Conservation (phyloP, 371 early-diverging fungal species). For the Mortierella polycephala region DNA sequence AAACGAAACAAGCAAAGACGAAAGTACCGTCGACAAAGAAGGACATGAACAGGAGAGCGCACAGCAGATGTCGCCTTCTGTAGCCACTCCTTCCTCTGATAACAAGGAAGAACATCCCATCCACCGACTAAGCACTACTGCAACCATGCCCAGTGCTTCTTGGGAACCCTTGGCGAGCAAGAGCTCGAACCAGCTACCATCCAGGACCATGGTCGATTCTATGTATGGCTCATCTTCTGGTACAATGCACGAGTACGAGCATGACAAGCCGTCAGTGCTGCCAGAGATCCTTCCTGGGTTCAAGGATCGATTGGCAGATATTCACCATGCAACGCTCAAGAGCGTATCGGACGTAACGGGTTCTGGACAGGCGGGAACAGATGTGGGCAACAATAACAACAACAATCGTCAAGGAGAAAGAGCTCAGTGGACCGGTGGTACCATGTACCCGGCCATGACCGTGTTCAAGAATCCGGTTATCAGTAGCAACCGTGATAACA, state of each 20-base stretch:
- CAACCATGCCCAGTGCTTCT: slow-evolving; percentile 5
- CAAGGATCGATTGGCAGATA: slow-evolving; percentile 41
- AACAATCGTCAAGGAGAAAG: background rate
- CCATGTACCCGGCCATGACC: slow-evolving; percentile 34
- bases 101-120: background rate
- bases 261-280: slow-evolving; percentile 44
- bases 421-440: slow-evolving; percentile 23
- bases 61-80: no score
- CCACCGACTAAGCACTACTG: slow-evolving; percentile 10
- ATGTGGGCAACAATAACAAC: background rate
- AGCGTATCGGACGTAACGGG: slow-evolving; percentile 17
- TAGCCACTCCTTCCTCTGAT: no score
- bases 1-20: no score
- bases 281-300: slow-evolving; percentile 47
- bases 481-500: background rate
- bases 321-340: slow-evolving; percentile 37
- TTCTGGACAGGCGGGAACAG: background rate
- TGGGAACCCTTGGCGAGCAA: slow-evolving; percentile 43
- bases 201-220: slow-evolving; percentile 7
- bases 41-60: background rate
- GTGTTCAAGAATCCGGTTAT: slow-evolving; percentile 3
- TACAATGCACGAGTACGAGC: slow-evolving; percentile 14
- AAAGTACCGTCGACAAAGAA: no score
- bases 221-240: background rate
- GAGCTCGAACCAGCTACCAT: slow-evolving; percentile 35